Base-by-base conservation (phyloP, 257 asterid species). In the Primulina eburnea region DNA sequence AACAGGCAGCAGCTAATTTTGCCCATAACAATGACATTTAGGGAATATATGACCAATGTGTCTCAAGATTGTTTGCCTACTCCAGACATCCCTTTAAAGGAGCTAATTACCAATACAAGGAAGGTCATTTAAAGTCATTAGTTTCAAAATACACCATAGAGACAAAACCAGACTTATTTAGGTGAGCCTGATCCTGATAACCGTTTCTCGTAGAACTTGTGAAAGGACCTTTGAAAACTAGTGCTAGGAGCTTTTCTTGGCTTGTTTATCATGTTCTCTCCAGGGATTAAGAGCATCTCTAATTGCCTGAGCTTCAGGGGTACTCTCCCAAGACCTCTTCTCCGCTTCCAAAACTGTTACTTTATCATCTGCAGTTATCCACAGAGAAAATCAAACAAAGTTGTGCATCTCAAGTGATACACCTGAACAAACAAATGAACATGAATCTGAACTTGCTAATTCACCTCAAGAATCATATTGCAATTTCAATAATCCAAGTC, bases 331-430 rank as follows among this genome's bases (percentile, higher is more conserved):
- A 61, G 89, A 94, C 79, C 91, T 82, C 80, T 85, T 93, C 85
- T 93, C 97, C 0, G 96, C 76, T 82, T 90, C 99, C 76, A 93
- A 37, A 71, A 80, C 96, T 32, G 95, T 85, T 65, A 90, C 97
- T 74, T 89, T 90, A 74, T 93, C 99, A 75, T 93, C 98, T 93
- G 90, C 80, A 61, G 69, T 71, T 56, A 75, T 21, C 40, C 61
- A 63, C 77, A 26, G 40, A 68, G 61, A 56, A n/a, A 72, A 62
- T 6, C 57, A 60, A 63, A 58, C 73, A 21, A 72, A 71, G 35
- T 58, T 32, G 52, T 52, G 67, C 17, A 65, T 16, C 8, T 32
- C 61, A 71, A 77, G 29, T 14, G 3, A 63, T 64, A 32, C 10
- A 38, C 40, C 60, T 21, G 26, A 40, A 62, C 61, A 52, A 60